These are phyloP conservation scores for Postia placenta DNA, from an alignment of 768 basidiomycete species.

Conservation along the genomic window DNA sequence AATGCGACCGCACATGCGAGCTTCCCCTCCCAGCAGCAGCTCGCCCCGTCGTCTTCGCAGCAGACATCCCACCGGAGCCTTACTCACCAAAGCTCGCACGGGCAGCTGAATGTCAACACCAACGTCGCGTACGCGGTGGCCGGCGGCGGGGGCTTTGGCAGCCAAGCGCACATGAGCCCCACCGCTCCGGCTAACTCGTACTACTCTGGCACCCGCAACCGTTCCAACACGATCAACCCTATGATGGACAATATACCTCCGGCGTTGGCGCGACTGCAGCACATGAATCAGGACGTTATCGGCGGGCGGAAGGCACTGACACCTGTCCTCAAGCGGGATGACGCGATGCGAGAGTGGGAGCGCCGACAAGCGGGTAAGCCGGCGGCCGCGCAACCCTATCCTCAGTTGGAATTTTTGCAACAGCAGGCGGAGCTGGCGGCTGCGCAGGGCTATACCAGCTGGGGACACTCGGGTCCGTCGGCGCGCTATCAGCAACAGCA, in stretches of 20 bases:
- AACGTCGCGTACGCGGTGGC: slow-evolving; percentile 19
- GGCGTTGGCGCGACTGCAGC: slow-evolving; percentile 82
- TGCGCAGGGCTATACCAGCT: slow-evolving; percentile 51
- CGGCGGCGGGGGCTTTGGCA: slow-evolving; percentile 15
- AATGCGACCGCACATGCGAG: not conserved
- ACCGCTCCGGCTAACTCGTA: slow-evolving; percentile 64
- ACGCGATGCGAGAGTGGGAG: slow-evolving; percentile 96
- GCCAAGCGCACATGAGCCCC: slow-evolving; percentile 29
- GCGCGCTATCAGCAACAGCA: slow-evolving; percentile 45
- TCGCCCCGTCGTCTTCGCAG: slow-evolving; percentile 17
- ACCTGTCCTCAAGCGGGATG: slow-evolving; percentile 91
- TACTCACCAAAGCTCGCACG: slow-evolving; percentile 45
- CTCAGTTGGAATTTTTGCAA: slow-evolving; percentile 85
- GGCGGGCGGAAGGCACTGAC: slow-evolving; percentile 79
- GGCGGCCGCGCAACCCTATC: slow-evolving; percentile 70
- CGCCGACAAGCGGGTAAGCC: slow-evolving; percentile 73
- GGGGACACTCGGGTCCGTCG: slow-evolving; percentile 31
- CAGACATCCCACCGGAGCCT: slow-evolving; percentile 34
- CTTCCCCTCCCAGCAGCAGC: slow-evolving; percentile 10
- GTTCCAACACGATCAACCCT: slow-evolving; percentile 89
- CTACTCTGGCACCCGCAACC: slow-evolving; percentile 60
- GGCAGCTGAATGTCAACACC: slow-evolving; percentile 32
- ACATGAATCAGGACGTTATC: slow-evolving; percentile 82
- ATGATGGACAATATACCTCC: slow-evolving; percentile 93
- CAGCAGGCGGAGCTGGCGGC: slow-evolving; percentile 87